A percentile compares a stretch with the other conserved stretches of the same genome.
These are phyloP conservation scores for Cercospora sojina DNA, from an alignment of 2,329 filamentous ascomycete genomes.

Conservation along the genomic window DNA sequence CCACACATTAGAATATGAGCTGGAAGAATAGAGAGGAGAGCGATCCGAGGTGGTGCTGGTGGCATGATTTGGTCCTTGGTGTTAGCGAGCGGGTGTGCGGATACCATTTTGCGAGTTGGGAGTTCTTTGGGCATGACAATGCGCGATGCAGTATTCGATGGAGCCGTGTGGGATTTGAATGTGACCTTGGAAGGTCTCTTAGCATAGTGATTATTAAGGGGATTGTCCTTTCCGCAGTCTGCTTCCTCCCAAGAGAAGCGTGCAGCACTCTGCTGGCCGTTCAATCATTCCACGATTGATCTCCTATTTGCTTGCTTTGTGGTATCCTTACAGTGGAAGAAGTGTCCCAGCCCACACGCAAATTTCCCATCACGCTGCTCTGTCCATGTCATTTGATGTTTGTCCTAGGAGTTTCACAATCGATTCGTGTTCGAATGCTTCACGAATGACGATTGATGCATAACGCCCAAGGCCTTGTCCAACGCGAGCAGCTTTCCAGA, in stretches of 20 bases:
- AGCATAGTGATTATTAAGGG: neutral
- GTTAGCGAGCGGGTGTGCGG: neutral
- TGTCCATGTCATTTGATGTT: neutral
- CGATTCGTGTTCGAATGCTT: neutral
- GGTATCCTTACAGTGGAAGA: neutral
- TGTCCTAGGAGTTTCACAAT: conserved; percentile 39
- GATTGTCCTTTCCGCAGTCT: neutral
- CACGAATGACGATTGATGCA: neutral
- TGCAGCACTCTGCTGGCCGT: neutral
- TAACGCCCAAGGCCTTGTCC: neutral
- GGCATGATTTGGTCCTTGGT: neutral
- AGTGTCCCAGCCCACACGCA: neutral
- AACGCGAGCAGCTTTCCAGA: neutral
- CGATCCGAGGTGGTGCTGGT: conserved; percentile 49
- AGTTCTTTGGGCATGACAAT: neutral
- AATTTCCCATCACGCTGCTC: neutral
- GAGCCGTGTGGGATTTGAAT: neutral
- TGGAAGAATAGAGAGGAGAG: conserved; percentile 57
- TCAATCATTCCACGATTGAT: neutral
- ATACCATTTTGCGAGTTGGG: neutral
- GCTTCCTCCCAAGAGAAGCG: neutral
- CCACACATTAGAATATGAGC: conserved; percentile 27
- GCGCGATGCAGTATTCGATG: neutral
- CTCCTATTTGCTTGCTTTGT: neutral
- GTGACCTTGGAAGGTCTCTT: neutral